A percentile compares a stretch with the other conserved stretches of the same genome.
Evolutionary conservation across 805 yeast species (phyloP).

Genomic region (Metahyphopichia silvanorum): DNA sequence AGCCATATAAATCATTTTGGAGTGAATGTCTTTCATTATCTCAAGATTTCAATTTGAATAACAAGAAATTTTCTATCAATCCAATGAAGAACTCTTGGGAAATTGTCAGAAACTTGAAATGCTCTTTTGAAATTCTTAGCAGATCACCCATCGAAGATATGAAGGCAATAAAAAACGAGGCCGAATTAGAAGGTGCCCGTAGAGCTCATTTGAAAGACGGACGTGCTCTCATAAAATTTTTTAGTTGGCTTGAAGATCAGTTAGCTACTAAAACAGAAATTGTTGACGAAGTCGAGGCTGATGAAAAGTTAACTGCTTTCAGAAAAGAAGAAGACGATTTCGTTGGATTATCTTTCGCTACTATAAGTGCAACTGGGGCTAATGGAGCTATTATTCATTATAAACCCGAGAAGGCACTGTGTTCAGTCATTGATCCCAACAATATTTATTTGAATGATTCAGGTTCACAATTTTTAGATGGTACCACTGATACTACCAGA

Average conservation of each 20-base stretch:
- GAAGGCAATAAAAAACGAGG: slow-evolving; percentile 49
- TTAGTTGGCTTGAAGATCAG: slow-evolving; percentile 59
- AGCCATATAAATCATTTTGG: slow-evolving; percentile 47
- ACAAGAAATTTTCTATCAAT: slow-evolving; percentile 26
- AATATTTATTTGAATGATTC: slow-evolving; percentile 55
- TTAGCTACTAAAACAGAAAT: slow-evolving; percentile 37
- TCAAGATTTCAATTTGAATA: slow-evolving; percentile 25
- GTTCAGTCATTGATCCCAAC: slow-evolving; percentile 49
- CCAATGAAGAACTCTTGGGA: slow-evolving; percentile 38
- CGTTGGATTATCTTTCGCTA: slow-evolving; percentile 67
- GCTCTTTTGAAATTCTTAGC: slow-evolving; percentile 22
- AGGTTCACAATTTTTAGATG: slow-evolving; percentile 60
- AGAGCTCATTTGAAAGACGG: slow-evolving; percentile 58
- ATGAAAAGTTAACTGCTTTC: slow-evolving; percentile 40
- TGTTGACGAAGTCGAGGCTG: slow-evolving; percentile 60
- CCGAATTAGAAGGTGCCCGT: slow-evolving; percentile 50
- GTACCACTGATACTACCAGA: slow-evolving; percentile 64
- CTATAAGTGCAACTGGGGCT: slow-evolving; percentile 73
- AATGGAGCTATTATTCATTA: slow-evolving; percentile 80
- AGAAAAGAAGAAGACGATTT: slow-evolving; percentile 44
- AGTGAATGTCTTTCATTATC: slow-evolving; percentile 37
- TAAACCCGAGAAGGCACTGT: slow-evolving; percentile 46
- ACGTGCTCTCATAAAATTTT: slow-evolving; percentile 49
- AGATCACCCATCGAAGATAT: slow-evolving; percentile 45
- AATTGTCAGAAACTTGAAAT: slow-evolving; percentile 30